These are phyloP conservation scores for Dipsacomyces acuminosporus DNA, from an alignment of 371 early-diverging fungal species.

Conservation along the genomic window DNA sequence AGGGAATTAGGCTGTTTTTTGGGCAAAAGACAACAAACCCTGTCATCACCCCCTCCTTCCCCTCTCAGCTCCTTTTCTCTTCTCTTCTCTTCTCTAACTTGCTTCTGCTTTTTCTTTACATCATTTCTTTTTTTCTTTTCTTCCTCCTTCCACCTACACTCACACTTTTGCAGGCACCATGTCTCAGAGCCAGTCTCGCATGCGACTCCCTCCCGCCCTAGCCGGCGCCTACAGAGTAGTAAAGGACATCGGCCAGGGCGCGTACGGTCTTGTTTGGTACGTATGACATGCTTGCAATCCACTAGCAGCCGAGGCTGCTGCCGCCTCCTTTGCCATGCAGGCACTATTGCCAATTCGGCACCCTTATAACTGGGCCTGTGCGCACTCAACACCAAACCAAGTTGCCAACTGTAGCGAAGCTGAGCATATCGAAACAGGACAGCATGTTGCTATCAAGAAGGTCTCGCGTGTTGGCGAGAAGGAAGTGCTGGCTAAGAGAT, in stretches of 20 bases:
- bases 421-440: slow-evolving; percentile 68
- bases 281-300: no score
- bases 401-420: slow-evolving; percentile 77
- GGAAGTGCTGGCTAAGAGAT: slow-evolving; percentile 77
- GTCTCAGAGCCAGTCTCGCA: slow-evolving; percentile 43
- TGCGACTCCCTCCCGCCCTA: slow-evolving; percentile 47
- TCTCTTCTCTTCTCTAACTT: not conserved
- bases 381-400: no score
- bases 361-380: no score
- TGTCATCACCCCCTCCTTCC: not conserved
- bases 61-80: not conserved
- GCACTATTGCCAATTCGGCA: no score
- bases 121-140: not conserved
- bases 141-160: not conserved
- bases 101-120: not conserved
- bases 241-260: slow-evolving; percentile 88
- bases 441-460: slow-evolving; percentile 91
- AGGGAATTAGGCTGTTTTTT: not conserved
- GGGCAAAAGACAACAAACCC: not conserved
- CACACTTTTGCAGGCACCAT: slow-evolving; percentile 2
- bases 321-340: slow-evolving; percentile 2
- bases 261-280: slow-evolving; percentile 88
- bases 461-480: slow-evolving; percentile 83
- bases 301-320: not conserved
- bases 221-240: slow-evolving; percentile 63